phyloP scores from a whole-genome alignment of 1,139 yeast genomes.

The Diutina mesorugosa region DNA sequence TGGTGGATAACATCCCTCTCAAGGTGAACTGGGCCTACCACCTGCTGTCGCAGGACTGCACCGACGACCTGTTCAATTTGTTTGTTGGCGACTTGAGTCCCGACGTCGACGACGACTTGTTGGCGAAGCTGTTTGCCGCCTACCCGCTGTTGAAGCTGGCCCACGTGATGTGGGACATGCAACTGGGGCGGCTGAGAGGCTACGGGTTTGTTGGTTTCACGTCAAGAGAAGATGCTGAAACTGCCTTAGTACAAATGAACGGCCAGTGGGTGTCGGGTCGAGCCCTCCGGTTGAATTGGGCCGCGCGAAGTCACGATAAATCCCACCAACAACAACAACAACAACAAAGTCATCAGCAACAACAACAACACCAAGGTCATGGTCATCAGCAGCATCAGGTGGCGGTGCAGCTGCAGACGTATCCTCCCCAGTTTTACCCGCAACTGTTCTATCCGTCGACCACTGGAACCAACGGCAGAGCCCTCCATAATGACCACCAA shows the following conservation, averaged over 20 bases:
- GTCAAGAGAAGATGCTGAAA: conserved; percentile 56
- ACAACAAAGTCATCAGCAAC: background rate
- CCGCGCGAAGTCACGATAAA: conserved; percentile 23
- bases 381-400: background rate
- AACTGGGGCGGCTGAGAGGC: conserved; percentile 81
- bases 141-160: conserved; percentile 65
- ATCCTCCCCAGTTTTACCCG: background rate
- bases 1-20: conserved; percentile 39
- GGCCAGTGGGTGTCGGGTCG: conserved; percentile 66
- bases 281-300: conserved; percentile 80
- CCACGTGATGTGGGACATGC: conserved; percentile 97
- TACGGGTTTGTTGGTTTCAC: conserved; percentile 85
- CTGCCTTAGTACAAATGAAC: conserved; percentile 62
- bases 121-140: conserved; percentile 44
- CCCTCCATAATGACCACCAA: background rate
- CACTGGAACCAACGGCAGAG: background rate
- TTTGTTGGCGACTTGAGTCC: conserved; percentile 82
- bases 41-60: conserved; percentile 21
- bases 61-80: conserved; percentile 44
- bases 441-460: background rate
- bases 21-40: conserved; percentile 79
- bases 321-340: background rate
- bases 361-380: background rate
- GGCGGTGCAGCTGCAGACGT: background rate
- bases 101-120: conserved; percentile 70